A percentile compares a stretch with the other conserved stretches of the same genome.
phyloP scores from a whole-genome alignment of 345 rosid genomes.

The Eucalyptus tenuipes region DNA sequence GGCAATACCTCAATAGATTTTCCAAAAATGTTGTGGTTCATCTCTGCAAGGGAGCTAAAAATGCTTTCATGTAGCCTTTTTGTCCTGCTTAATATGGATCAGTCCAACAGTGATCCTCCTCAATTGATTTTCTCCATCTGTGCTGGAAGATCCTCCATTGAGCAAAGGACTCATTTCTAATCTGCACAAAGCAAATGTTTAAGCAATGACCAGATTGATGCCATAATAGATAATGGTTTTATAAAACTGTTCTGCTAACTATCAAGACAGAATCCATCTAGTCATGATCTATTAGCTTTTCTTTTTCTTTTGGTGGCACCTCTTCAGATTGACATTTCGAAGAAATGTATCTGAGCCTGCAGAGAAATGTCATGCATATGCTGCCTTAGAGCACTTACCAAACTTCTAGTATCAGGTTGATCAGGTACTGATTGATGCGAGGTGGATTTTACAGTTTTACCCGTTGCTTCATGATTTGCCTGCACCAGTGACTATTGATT shows the following conservation, averaged over 20 bases:
- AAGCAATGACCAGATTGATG: background rate
- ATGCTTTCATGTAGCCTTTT: background rate
- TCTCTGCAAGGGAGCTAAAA: background rate
- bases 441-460: background rate
- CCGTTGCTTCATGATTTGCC: slow-evolving; percentile 1
- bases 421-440: background rate
- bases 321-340: background rate
- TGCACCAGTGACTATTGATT: background rate
- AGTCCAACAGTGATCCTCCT: slow-evolving; percentile 54
- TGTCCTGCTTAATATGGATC: slow-evolving; percentile 8
- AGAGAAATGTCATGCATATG: background rate
- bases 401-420: background rate
- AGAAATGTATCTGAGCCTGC: background rate
- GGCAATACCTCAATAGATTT: background rate
- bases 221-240: background rate
- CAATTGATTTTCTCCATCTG: slow-evolving; percentile 64
- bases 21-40: background rate
- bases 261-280: background rate
- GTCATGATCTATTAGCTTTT: background rate
- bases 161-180: slow-evolving; percentile 20
- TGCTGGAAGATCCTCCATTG: slow-evolving; percentile 42
- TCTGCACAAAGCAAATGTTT: slow-evolving; percentile 15
- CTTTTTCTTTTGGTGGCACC: background rate
- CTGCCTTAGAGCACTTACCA: background rate
- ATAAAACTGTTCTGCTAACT: background rate